Base-by-base conservation (phyloP, 2,329 filamentous ascomycete species). In the Colletotrichum sojae region DNA sequence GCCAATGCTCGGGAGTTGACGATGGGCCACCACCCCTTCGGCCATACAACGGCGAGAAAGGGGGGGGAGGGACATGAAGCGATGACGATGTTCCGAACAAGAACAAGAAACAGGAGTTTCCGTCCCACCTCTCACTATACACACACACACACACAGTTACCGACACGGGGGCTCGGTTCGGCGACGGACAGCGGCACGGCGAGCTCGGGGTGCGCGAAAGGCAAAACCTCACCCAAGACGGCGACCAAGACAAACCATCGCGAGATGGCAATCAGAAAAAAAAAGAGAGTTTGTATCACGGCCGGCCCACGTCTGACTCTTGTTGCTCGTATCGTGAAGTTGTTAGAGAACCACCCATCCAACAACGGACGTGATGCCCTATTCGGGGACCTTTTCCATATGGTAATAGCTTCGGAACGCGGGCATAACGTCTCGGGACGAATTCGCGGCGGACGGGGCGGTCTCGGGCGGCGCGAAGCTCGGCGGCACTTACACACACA, bases 271-370 rank as follows among this genome's bases (percentile, higher is more conserved):
- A 64, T 59, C 39, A 65, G 45, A 68, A 65, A 54, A 65, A 54
- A 68, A 51, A 68, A 65, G 61, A 68, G 61, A 68, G 65, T 65
- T 65, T 68, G 65, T 54, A 45, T 59, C 65, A 65, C 36, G 54
- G 54, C 65, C 49, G 61, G 48, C 40, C 54, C 61, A 43, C 54
- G 40, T 59, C 43, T 65, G 65, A 68, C 61, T 65, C 61, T 48
- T 13, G 45, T 20, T 31, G 45, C 46, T 52, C 40, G 40, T 36
- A 43, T 15, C 5, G 5, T 43, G 40, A 5, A 4, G 40, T 43
- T 13, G 40, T 43, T 46, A 49, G 18, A 51, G 46, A 53, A 16
- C 39, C 63, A 60, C 45, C 55, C 55, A 60, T 65, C 48, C 54
- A 65, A 59, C 54, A 31, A 25, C 63, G 63, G 63, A 67, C 18